Evolutionary conservation across 1,139 yeast genomes (phyloP).

Genomic region (Hansenula lynferdii): DNA sequence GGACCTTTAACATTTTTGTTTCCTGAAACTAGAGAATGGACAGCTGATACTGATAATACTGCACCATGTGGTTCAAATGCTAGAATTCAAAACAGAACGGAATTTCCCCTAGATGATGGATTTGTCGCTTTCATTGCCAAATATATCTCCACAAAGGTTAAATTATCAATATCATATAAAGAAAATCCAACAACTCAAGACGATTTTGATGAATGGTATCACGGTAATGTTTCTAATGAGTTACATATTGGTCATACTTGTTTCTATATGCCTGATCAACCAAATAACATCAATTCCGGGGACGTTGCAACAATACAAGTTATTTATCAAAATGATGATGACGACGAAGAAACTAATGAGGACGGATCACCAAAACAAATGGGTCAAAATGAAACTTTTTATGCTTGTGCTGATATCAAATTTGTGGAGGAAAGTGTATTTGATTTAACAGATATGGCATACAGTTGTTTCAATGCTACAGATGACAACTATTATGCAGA

Average conservation of each 20-base stretch:
- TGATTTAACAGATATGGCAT: conserved; percentile 27
- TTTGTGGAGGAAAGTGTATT: conserved; percentile 34
- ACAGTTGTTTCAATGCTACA: conserved; percentile 36
- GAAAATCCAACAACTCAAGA: conserved; percentile 30
- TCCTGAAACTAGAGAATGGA: conserved; percentile 38
- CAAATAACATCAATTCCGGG: conserved; percentile 29
- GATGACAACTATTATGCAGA: conserved; percentile 28
- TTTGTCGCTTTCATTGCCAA: conserved; percentile 37
- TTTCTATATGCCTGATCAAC: conserved; percentile 35
- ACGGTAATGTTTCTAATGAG: conserved; percentile 30
- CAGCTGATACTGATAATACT: conserved; percentile 33
- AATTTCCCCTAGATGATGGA: conserved; percentile 38
- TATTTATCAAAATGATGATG: conserved; percentile 30
- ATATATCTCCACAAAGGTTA: conserved; percentile 31
- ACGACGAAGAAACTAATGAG: conserved; percentile 24
- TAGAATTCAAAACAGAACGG: conserved; percentile 29
- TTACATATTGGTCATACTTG: conserved; percentile 38
- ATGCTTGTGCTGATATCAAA: conserved; percentile 34
- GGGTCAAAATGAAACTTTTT: conserved; percentile 27
- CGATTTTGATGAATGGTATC: conserved; percentile 34
- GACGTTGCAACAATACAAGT: conserved; percentile 36
- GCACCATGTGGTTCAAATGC: conserved; percentile 39
- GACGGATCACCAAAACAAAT: conserved; percentile 18
- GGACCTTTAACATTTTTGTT: conserved; percentile 38
- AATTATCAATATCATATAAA: conserved; percentile 33